Percentiles rank a stretch among this genome's conserved stretches.
These are phyloP conservation scores for Trypanosoma cruzi DNA, from an alignment of 208 protist species.

Conservation along the genomic window DNA sequence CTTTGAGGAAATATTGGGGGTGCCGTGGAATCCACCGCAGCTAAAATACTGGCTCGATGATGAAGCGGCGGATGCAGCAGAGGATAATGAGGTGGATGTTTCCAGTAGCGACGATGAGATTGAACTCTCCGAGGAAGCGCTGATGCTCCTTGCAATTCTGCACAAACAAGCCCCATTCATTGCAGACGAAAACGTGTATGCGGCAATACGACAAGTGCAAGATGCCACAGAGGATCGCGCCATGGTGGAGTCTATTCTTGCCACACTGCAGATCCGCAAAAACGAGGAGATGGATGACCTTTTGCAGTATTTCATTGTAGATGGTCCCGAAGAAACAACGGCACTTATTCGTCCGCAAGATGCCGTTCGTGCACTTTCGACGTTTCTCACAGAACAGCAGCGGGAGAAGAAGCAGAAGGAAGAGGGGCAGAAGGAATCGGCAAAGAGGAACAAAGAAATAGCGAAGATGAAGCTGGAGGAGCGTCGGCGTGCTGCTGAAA, in stretches of 20 bases:
- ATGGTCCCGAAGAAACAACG: conserved; percentile 59
- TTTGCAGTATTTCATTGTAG: conserved; percentile 86
- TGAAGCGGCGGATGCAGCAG: conserved; percentile 36
- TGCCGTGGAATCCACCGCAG: conserved; percentile 87
- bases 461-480: conserved; percentile 38
- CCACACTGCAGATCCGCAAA: conserved; percentile 87
- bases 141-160: conserved; percentile 89
- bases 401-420: conserved; percentile 21
- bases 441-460: conserved; percentile 37
- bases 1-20: conserved; percentile 94
- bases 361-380: conserved; percentile 74
- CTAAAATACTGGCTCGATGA: conserved; percentile 82
- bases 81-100: conserved; percentile 52
- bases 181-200: conserved; percentile 76
- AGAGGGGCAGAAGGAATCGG: conserved; percentile 19
- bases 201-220: conserved; percentile 62
- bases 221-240: conserved; percentile 86
- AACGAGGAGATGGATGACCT: conserved; percentile 89
- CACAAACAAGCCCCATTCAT: conserved; percentile 87
- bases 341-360: conserved; percentile 88
- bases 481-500: conserved; percentile 51
- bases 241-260: conserved; percentile 92
- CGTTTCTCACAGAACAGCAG: conserved; percentile 79
- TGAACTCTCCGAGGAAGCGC: conserved; percentile 72
- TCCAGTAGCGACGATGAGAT: conserved; percentile 49